Evolutionary conservation across 75 land plant species (phyloP).

Genomic region (Picea glauca): DNA sequence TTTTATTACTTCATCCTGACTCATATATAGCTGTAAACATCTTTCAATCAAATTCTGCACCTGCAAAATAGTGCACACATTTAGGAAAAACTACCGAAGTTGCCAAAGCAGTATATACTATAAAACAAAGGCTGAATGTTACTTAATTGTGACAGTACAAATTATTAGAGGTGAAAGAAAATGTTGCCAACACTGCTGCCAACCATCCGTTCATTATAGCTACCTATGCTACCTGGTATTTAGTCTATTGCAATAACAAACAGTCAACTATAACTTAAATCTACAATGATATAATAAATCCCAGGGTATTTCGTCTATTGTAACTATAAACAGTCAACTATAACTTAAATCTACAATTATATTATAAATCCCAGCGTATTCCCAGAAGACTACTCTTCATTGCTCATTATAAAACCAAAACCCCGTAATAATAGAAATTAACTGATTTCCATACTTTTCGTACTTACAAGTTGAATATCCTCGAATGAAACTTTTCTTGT

Average conservation of each 20-base stretch:
- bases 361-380: neutral
- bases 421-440: neutral
- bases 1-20: slow-evolving; percentile 67
- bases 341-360: neutral
- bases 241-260: neutral
- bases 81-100: slow-evolving; percentile 1
- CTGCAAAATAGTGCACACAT: slow-evolving; percentile 22
- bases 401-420: neutral
- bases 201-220: neutral
- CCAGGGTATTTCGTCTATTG: neutral
- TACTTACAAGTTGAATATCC: slow-evolving; percentile 90
- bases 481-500: slow-evolving; percentile 81
- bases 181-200: neutral
- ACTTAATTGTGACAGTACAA: neutral
- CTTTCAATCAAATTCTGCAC: slow-evolving; percentile 83
- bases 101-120: neutral
- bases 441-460: neutral
- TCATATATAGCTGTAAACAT: slow-evolving; percentile 80
- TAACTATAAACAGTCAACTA: neutral
- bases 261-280: neutral
- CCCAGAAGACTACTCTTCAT: neutral
- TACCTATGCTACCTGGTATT: neutral
- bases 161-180: neutral
- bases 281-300: neutral
- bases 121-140: neutral